A percentile compares a stretch with the other conserved stretches of the same genome.
Evolutionary conservation across 1,284 basidiomycete genomes (phyloP).

Genomic region (Erythrobasidium hasegawianum): DNA sequence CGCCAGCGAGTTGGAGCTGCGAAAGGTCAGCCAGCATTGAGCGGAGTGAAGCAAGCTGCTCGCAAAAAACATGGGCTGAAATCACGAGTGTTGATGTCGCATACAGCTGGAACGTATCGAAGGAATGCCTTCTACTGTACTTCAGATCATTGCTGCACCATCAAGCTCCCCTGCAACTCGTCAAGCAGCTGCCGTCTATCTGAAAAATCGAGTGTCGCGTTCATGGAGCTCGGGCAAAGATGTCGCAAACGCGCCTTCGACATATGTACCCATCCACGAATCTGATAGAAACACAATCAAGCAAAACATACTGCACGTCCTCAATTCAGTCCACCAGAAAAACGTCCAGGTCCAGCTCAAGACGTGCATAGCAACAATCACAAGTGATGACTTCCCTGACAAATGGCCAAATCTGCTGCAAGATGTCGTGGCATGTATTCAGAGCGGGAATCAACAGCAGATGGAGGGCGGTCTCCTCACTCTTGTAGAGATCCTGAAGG

Average conservation of each 20-base stretch:
- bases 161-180: slow-evolving; percentile 15
- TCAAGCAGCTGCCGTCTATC: slow-evolving; percentile 65
- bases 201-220: slow-evolving; percentile 66
- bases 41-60: too few species aligned
- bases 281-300: slow-evolving; percentile 69
- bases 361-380: slow-evolving; percentile 64
- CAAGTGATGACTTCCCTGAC: slow-evolving; percentile 69
- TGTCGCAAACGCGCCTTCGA: background rate
- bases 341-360: slow-evolving; percentile 67
- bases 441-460: slow-evolving; percentile 62
- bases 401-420: slow-evolving; percentile 65
- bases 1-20: slow-evolving; percentile 72
- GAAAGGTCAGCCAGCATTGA: slow-evolving; percentile 64
- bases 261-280: slow-evolving; percentile 55
- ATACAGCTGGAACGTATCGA: slow-evolving; percentile 66
- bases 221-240: slow-evolving; percentile 25
- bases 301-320: slow-evolving; percentile 61
- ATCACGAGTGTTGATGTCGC: slow-evolving; percentile 11
- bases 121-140: slow-evolving; percentile 69
- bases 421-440: slow-evolving; percentile 52
- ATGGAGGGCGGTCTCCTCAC: slow-evolving; percentile 74
- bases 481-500: slow-evolving; percentile 66
- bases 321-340: slow-evolving; percentile 56
- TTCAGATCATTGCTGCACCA: slow-evolving; percentile 68
- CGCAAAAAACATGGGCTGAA: too few species aligned